Base-by-base conservation (phyloP, 345 rosid genomes). In the Lumnitzera littorea region DNA sequence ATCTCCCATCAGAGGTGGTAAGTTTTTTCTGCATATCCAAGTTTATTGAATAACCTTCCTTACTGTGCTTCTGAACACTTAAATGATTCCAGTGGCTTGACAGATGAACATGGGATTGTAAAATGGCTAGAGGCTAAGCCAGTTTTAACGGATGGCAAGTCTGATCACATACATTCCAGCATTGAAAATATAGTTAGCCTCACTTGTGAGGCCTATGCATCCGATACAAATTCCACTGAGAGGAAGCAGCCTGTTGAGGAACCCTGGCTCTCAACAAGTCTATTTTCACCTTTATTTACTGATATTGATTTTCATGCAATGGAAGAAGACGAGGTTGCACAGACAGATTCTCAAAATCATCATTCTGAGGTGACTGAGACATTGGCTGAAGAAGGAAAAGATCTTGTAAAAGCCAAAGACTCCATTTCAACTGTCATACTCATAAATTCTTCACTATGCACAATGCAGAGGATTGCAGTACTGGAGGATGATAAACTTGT, bases 401-500 rank as follows among this genome's bases (percentile, higher is more conserved):
- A 56, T 52, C 58, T 65, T 43, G 68, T 63, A 69, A 78, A 68
- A 17, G 66, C 77, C 54, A 72, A 73, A 63, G 84, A 79, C 62
- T 61, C 88, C 62, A 57, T 80, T 64, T 80, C 86, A 12, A 85
- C 91, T 57, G 58, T 74, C 48, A 82, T 92, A 70, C 66, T 92
- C 58, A 89, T 92, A 64, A 92, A 81, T 73, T 89, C 98, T 80
- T 89, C 98, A 24, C 65, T 87, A 72, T 87, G 97, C 68, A 85
- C 97, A 14, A 78, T 89, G 88, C 98, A 89, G 83, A 81, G 97
- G 84, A 86, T 92, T 77, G 98, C 97, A 70, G 84, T 89, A 51
- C 24, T 92, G 78, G 98, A 92, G 76, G 87, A 84, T 75, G 94
- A 71, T 51, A 83, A 89, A 63, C 75, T 92, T 76, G 98, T 89